A percentile compares a stretch with the other conserved stretches of the same genome.
These are phyloP conservation scores for Byssoonygena ceratinophila DNA, from an alignment of 2,329 filamentous ascomycete genomes.

Conservation along the genomic window DNA sequence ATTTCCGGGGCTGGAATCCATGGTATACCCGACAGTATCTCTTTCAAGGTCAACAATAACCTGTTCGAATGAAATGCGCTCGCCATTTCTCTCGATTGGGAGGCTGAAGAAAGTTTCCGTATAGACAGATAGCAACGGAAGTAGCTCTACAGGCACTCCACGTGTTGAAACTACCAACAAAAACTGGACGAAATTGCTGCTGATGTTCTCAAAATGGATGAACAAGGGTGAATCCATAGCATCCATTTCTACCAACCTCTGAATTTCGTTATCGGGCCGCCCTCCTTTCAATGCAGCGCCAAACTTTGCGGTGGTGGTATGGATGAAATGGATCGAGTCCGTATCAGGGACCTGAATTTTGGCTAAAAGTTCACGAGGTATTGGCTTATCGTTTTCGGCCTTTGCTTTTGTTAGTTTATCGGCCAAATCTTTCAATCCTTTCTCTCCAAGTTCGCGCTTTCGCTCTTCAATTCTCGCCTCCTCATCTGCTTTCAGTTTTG, in stretches of 20 bases:
- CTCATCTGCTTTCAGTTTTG: constrained; percentile 72
- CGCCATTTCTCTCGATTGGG: constrained; percentile 65
- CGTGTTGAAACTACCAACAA: constrained; percentile 70
- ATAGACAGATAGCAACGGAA: constrained; percentile 75
- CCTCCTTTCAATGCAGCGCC: constrained; percentile 67
- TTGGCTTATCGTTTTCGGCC: constrained; percentile 74
- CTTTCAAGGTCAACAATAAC: constrained; percentile 84
- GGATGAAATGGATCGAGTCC: constrained; percentile 89
- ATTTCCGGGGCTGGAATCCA: constrained; percentile 57
- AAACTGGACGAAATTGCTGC: constrained; percentile 83
- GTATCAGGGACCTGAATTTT: constrained; percentile 72
- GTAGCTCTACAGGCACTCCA: constrained; percentile 65
- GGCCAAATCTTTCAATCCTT: constrained; percentile 64
- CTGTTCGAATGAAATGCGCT: constrained; percentile 75
- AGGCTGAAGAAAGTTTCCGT: constrained; percentile 91
- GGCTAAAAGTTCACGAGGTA: constrained; percentile 71
- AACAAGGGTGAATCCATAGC: constrained; percentile 61
- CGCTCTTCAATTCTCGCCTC: constrained; percentile 66
- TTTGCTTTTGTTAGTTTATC: constrained; percentile 73
- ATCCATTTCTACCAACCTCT: constrained; percentile 64
- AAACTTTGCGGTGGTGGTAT: constrained; percentile 71
- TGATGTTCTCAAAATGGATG: constrained; percentile 92
- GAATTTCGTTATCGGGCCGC: constrained; percentile 55
- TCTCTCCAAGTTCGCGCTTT: constrained; percentile 66
- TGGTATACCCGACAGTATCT: constrained; percentile 75